These are phyloP conservation scores for Soucietia sequanensis DNA, from an alignment of 805 yeast genomes.

Conservation along the genomic window DNA sequence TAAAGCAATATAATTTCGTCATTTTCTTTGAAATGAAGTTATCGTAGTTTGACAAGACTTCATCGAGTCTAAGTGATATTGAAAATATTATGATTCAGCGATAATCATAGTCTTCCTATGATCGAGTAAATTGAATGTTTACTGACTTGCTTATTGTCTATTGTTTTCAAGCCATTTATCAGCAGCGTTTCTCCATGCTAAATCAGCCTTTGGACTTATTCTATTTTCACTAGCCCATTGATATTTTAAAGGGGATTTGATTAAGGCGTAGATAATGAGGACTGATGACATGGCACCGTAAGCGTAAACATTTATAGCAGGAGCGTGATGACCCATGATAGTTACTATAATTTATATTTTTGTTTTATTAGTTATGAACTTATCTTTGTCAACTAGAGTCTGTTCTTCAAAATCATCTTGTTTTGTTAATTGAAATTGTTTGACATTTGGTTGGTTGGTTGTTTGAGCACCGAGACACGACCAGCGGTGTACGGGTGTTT, in stretches of 20 bases:
- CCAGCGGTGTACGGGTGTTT: too few species aligned
- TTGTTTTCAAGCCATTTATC: slow-evolving; percentile 40
- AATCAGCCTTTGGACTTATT: slow-evolving; percentile 46
- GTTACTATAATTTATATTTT: too few species aligned
- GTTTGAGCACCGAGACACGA: slow-evolving; percentile 8
- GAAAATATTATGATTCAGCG: too few species aligned
- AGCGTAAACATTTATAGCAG: slow-evolving; percentile 40
- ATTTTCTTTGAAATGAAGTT: too few species aligned
- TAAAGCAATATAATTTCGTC: too few species aligned
- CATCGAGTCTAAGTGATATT: too few species aligned
- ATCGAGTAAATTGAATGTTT: not conserved
- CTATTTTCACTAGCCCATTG: slow-evolving; percentile 41
- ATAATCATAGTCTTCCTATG: too few species aligned
- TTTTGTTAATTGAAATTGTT: slow-evolving; percentile 3
- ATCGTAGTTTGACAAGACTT: too few species aligned
- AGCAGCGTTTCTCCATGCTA: slow-evolving; percentile 48
- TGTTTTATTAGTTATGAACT: not conserved
- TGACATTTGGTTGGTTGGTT: slow-evolving; percentile 12
- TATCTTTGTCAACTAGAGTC: too few species aligned
- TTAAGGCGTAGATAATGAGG: slow-evolving; percentile 29
- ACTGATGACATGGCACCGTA: slow-evolving; percentile 44
- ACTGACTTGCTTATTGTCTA: not conserved
- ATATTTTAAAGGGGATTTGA: slow-evolving; percentile 45
- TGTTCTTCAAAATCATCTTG: too few species aligned
- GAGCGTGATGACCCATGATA: slow-evolving; percentile 32